Evolutionary conservation across 2,329 filamentous ascomycete genomes (phyloP).

Genomic region (Aureobasidium melanogenum): DNA sequence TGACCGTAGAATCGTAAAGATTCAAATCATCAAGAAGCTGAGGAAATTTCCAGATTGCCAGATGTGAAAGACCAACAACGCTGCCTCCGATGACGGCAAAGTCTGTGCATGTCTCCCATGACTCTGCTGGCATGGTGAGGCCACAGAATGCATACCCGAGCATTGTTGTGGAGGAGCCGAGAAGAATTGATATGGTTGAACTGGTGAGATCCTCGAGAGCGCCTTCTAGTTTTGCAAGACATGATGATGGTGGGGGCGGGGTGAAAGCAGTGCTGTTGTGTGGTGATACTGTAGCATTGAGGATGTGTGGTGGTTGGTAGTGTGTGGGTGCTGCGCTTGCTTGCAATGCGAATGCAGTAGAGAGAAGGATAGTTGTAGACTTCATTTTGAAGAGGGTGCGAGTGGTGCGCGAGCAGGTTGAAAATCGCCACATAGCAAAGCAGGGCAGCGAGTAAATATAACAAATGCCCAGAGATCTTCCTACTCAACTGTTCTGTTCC

Average conservation of each 20-base stretch:
- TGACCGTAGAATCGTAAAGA: background rate
- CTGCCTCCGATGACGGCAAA: conserved; percentile 2
- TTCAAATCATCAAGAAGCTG: background rate
- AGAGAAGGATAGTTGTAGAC: background rate
- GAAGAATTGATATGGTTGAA: conserved; percentile 2
- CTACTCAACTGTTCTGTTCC: background rate
- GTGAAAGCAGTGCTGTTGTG: background rate
- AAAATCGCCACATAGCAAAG: background rate
- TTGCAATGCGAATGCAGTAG: background rate
- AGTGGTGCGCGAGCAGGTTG: background rate
- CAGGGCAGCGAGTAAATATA: background rate
- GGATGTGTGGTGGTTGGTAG: background rate
- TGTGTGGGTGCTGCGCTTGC: background rate
- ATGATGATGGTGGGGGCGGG: background rate
- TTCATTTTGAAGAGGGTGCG: background rate
- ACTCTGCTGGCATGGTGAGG: background rate
- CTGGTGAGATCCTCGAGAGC: background rate
- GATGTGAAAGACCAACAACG: background rate
- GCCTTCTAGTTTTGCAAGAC: background rate
- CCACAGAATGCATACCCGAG: background rate
- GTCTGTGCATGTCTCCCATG: conserved; percentile 4
- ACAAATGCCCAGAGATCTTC: background rate
- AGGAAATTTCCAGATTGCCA: conserved; percentile 3
- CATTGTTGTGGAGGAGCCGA: conserved; percentile 1
- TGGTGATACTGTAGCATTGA: background rate